These are phyloP conservation scores for Cladosporium colombiae DNA, from an alignment of 2,329 filamentous ascomycete species.

Conservation along the genomic window DNA sequence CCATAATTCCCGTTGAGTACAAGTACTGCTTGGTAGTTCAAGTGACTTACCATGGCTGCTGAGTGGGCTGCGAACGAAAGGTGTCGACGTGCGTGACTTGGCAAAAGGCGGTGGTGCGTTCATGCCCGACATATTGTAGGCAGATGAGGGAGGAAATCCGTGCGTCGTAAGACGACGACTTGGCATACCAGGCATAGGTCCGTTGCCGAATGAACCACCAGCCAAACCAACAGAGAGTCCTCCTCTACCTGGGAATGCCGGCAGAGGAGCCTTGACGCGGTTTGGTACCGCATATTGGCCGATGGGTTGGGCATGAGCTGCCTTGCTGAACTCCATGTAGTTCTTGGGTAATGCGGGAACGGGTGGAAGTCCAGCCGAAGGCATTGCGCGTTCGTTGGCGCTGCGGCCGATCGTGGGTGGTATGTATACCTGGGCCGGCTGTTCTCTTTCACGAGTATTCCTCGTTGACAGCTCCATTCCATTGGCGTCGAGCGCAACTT, in stretches of 20 bases:
- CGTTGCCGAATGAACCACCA: not conserved
- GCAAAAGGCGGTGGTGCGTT: not conserved
- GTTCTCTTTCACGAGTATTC: not conserved
- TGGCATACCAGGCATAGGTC: not conserved
- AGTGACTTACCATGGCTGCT: slow-evolving; percentile 31
- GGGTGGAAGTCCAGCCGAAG: not conserved
- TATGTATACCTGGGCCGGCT: not conserved
- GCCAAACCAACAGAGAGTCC: slow-evolving; percentile 1
- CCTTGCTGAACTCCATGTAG: not conserved
- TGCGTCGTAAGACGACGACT: not conserved
- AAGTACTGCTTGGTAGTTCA: not conserved
- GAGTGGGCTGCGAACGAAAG: slow-evolving; percentile 25
- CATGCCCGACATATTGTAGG: not conserved
- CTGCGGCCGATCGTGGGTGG: slow-evolving; percentile 4
- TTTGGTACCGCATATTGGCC: not conserved
- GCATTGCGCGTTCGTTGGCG: slow-evolving; percentile 1
- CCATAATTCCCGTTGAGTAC: not conserved
- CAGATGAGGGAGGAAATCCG: not conserved
- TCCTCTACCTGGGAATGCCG: slow-evolving; percentile 8
- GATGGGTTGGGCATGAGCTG: not conserved
- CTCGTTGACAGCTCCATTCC: not conserved
- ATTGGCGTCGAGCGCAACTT: not conserved
- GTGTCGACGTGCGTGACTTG: slow-evolving; percentile 8
- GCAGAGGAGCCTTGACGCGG: slow-evolving; percentile 3
- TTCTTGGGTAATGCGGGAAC: not conserved